A percentile compares a stretch with the other conserved stretches of the same genome.
phyloP scores from a whole-genome alignment of 148 eudicot genomes.

The Rhododendron kiyosumense region DNA sequence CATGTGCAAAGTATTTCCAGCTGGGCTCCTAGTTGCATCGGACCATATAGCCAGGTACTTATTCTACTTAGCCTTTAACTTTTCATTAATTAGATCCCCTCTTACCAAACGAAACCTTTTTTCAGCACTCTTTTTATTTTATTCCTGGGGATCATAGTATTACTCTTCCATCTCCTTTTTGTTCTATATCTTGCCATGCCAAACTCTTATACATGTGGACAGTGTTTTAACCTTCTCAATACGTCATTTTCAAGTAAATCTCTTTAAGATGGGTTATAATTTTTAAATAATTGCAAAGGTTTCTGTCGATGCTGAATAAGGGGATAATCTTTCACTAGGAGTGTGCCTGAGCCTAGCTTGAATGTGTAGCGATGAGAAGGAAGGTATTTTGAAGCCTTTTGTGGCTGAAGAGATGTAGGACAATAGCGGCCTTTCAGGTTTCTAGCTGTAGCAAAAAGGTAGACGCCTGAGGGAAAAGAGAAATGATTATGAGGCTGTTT shows the following conservation, averaged over 20 bases:
- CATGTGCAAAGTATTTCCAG: constrained; percentile 97
- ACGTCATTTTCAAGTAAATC: background rate
- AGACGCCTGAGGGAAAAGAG: background rate
- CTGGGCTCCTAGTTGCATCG: constrained; percentile 99
- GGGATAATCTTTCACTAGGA: background rate
- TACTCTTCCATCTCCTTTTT: background rate
- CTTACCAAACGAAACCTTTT: background rate
- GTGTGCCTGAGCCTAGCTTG: background rate
- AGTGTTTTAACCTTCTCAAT: background rate
- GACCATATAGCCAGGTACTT: constrained; percentile 95
- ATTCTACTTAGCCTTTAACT: background rate
- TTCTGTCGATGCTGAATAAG: background rate
- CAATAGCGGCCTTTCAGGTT: background rate
- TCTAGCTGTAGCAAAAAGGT: background rate
- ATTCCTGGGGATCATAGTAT: background rate
- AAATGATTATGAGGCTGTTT: background rate
- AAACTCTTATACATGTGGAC: background rate
- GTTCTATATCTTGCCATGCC: background rate
- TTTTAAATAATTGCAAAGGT: background rate
- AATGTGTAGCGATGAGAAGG: background rate
- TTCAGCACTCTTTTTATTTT: background rate
- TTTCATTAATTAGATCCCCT: background rate
- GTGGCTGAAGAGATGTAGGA: background rate
- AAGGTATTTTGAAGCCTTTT: background rate
- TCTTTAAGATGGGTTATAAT: too few relatives aligned